These are phyloP conservation scores for Nicotiana undulata DNA, from an alignment of 257 asterid genomes.

Conservation along the genomic window DNA sequence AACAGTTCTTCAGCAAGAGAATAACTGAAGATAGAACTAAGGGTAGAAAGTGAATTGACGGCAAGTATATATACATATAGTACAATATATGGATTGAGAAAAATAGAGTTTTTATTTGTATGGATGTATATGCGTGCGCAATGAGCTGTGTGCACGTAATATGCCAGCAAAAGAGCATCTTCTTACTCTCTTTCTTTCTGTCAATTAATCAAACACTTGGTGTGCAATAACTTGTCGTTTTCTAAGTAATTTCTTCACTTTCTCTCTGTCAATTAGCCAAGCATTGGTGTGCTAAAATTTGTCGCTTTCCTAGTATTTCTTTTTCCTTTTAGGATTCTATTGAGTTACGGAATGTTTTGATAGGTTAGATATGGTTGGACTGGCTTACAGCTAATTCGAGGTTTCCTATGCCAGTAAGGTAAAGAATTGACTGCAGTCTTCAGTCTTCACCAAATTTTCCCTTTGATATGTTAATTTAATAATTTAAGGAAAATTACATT, in stretches of 20 bases:
- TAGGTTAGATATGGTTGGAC: not conserved
- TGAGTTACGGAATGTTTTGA: not conserved
- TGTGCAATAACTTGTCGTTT: too few relatives aligned
- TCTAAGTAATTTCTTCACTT: too few relatives aligned
- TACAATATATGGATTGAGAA: not conserved
- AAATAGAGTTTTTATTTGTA: not conserved
- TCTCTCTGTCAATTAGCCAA: not conserved
- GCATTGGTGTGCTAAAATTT: not conserved
- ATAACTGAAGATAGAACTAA: conserved; percentile 9
- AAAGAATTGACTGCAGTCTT: too few relatives aligned
- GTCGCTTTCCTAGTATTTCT: not conserved
- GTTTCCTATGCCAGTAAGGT: too few relatives aligned
- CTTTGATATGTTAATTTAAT: too few relatives aligned
- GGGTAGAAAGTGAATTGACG: not conserved
- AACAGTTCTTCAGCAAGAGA: too few relatives aligned
- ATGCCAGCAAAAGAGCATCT: not conserved
- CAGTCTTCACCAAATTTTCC: too few relatives aligned
- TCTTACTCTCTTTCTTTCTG: not conserved
- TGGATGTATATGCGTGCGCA: conserved; percentile 56
- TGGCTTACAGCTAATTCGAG: not conserved
- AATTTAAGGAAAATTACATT: too few relatives aligned
- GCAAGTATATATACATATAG: conserved; percentile 13
- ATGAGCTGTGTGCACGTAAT: conserved; percentile 73
- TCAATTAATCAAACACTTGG: not conserved
- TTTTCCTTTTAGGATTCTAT: not conserved